Percentiles rank a stretch among this genome's conserved stretches.
Conservation (phyloP, 148 eudicot genomes). For the Rhododendron ovatum region DNA sequence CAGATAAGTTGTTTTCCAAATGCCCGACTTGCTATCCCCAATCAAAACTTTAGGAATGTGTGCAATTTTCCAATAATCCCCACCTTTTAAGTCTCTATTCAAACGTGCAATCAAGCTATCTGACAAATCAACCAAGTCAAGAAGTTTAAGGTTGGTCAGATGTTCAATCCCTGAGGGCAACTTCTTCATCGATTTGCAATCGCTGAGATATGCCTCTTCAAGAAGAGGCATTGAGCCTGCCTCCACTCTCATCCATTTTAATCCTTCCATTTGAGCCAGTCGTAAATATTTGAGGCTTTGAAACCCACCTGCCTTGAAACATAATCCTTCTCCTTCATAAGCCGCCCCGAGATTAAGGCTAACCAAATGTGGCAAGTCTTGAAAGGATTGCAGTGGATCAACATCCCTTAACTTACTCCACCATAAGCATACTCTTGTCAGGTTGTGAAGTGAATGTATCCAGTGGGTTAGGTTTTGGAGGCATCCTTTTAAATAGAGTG, state of each 20-base stretch:
- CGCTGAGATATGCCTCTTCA: rapidly evolving
- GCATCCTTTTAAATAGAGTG: background rate
- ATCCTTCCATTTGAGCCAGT: background rate
- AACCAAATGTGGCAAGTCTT: conserved; percentile 19
- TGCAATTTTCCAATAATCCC: background rate
- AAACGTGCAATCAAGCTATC: background rate
- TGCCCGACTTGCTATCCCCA: rapidly evolving
- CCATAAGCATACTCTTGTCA: background rate
- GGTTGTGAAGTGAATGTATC: background rate
- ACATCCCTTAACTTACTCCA: conserved; percentile 8
- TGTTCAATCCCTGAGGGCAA: conserved; percentile 11
- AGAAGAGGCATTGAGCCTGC: background rate
- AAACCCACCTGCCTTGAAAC: conserved; percentile 20
- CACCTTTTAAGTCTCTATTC: background rate
- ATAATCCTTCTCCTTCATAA: conserved; percentile 17
- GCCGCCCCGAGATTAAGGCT: background rate
- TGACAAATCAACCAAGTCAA: background rate
- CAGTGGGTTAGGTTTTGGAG: background rate
- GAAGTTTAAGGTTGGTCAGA: conserved; percentile 1
- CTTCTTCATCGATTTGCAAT: background rate
- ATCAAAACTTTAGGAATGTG: rapidly evolving
- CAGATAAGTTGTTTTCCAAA: background rate
- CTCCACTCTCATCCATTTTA: background rate
- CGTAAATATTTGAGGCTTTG: background rate
- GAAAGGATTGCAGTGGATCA: conserved; percentile 14